Percentiles rank a stretch among this genome's conserved stretches.
phyloP scores from a whole-genome alignment of 441 rosid species.

The Lepidium campestre region DNA sequence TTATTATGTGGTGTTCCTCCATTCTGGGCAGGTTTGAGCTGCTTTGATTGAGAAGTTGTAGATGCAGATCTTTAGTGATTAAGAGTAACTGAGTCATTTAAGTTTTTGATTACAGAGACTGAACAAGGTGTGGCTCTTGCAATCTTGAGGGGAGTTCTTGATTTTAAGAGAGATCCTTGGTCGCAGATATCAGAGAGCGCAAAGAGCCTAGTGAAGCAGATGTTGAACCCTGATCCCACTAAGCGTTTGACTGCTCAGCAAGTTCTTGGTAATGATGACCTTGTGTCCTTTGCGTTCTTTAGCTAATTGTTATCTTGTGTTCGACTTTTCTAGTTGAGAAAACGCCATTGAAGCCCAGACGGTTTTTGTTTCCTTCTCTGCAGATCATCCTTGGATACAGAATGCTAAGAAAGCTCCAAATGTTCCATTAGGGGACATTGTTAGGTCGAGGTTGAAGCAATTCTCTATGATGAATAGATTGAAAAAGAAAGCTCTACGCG shows the following conservation, averaged over 20 bases:
- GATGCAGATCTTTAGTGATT: background rate
- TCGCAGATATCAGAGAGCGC: slow-evolving; percentile 90
- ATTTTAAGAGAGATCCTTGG: slow-evolving; percentile 98
- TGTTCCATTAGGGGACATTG: slow-evolving; percentile 95
- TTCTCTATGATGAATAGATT: slow-evolving; percentile 94
- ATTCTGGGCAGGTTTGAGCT: slow-evolving; percentile 78
- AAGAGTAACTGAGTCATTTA: background rate
- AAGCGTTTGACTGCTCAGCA: slow-evolving; percentile 89
- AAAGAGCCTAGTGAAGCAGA: slow-evolving; percentile 80
- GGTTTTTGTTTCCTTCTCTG: background rate
- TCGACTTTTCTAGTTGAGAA: background rate
- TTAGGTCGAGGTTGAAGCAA: slow-evolving; percentile 89
- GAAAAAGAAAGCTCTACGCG: slow-evolving; percentile 86
- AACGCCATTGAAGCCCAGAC: background rate
- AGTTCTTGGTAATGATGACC: slow-evolving; percentile 68
- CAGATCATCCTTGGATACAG: slow-evolving; percentile 92
- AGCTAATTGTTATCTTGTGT: background rate
- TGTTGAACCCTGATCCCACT: slow-evolving; percentile 76
- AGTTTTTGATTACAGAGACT: slow-evolving; percentile 53
- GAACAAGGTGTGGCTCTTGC: slow-evolving; percentile 98
- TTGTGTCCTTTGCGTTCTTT: background rate
- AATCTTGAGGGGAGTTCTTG: slow-evolving; percentile 76
- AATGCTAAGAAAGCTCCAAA: slow-evolving; percentile 94
- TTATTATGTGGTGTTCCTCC: slow-evolving; percentile 94
- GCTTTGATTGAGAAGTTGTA: background rate